Percentiles rank a stretch among this genome's conserved stretches.
These are phyloP conservation scores for Penicillium parvum DNA, from an alignment of 495 filamentous ascomycete genomes.

Conservation along the genomic window DNA sequence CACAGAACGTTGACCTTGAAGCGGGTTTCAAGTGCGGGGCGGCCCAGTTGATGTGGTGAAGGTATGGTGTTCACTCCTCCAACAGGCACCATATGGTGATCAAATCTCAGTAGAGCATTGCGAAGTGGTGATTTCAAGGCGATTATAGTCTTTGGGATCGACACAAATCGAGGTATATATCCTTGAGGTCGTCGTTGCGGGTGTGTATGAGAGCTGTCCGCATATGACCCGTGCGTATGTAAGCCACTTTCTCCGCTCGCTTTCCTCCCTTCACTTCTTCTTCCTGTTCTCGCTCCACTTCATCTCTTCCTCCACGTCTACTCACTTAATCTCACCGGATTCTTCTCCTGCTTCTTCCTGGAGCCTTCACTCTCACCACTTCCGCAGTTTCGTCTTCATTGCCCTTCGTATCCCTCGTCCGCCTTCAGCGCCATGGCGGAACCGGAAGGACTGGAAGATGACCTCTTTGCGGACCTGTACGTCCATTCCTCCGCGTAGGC, in stretches of 20 bases:
- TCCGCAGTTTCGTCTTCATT: no score
- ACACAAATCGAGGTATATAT: background rate
- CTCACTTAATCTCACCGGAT: background rate
- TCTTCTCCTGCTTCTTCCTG: constrained; percentile 5
- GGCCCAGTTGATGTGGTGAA: constrained; percentile 16
- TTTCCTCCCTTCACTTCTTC: constrained; percentile 20
- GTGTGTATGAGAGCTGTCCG: background rate
- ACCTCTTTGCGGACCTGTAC: constrained; percentile 98
- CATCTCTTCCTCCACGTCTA: background rate
- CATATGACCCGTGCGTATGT: constrained; percentile 14
- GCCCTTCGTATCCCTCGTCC: background rate
- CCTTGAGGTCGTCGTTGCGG: background rate
- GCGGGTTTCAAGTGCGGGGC: constrained; percentile 27
- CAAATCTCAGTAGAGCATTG: constrained; percentile 12
- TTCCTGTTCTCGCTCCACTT: constrained; percentile 12
- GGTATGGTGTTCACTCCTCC: constrained; percentile 14
- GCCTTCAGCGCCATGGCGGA: constrained; percentile 62
- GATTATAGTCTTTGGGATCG: background rate
- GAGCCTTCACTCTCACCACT: no score
- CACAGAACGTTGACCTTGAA: constrained; percentile 13
- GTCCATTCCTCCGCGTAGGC: constrained; percentile 19
- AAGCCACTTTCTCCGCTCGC: constrained; percentile 15
- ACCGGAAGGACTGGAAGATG: constrained; percentile 87
- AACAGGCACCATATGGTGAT: constrained; percentile 14
- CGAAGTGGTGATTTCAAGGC: background rate